Evolutionary conservation across 2,329 filamentous ascomycete genomes (phyloP).

Genomic region (Penicillium sp.): DNA sequence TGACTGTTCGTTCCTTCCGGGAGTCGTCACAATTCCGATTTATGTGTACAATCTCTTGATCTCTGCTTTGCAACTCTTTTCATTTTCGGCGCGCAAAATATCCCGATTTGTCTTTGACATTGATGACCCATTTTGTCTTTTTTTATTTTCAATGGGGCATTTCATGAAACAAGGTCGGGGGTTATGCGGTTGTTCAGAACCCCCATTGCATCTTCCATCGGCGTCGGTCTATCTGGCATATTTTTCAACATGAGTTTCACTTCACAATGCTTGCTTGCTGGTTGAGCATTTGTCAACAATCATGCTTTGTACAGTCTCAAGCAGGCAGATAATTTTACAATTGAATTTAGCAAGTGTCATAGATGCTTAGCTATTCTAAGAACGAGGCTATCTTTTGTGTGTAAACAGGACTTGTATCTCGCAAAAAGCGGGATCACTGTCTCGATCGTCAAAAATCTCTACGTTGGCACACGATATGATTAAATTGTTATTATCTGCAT

Average conservation of each 20-base stretch:
- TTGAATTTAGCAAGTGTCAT: background rate
- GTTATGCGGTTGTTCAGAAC: conserved; percentile 1
- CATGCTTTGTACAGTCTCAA: conserved; percentile 7
- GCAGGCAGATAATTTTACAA: conserved; percentile 4
- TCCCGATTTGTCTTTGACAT: conserved; percentile 16
- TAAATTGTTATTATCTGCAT: conserved; percentile 4
- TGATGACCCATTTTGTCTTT: conserved; percentile 2
- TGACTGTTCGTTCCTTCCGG: background rate
- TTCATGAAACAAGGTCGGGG: conserved; percentile 7
- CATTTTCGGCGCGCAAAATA: conserved; percentile 15
- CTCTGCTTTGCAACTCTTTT: conserved; percentile 4
- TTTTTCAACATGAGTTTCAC: background rate
- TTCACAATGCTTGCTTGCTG: conserved; percentile 2
- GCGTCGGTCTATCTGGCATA: conserved; percentile 11
- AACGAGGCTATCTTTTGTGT: background rate
- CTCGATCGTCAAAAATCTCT: conserved; percentile 15
- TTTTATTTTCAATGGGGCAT: background rate
- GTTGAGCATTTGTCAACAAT: background rate
- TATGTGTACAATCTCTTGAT: conserved; percentile 13
- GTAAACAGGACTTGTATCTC: background rate
- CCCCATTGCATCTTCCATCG: conserved; percentile 11
- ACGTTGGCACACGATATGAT: conserved; percentile 16
- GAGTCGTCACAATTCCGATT: background rate
- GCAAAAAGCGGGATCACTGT: conserved; percentile 4
- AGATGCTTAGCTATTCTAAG: background rate